Evolutionary conservation across 331 rosid genomes (phyloP), one percentile per base, ranked within the genome.

Genomic region (Dryas integrifolia): DNA sequence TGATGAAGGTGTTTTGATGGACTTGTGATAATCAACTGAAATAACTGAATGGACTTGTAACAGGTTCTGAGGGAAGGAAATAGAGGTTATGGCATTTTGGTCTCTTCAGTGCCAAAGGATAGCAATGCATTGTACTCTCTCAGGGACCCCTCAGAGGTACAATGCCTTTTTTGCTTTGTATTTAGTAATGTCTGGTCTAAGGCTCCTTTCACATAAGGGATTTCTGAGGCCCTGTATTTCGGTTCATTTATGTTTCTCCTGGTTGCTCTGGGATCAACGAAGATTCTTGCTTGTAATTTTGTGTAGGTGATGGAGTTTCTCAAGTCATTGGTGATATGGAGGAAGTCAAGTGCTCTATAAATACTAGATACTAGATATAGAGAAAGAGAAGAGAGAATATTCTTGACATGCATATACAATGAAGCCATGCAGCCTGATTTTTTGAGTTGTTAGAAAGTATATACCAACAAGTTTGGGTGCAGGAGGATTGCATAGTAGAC

Each of bases 241-340:
- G 35, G 35, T 30, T 30, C 35, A 30, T 30, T 1, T 30, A 1
- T 30, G 35, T 30, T 30, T 30, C 35, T 30, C 3, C 35, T 30
- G 3, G 35, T 30, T 30, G 35, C 35, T 30, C 35, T 30, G 35
- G 35, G 35, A 30, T 30, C 35, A 30, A 30, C 35, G 35, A 30
- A 30, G 35, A 30, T 1, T 30, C 35, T 30, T 30, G 35, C 35
- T 7, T 75, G 40, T 26, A 15, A 12, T 40, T 18, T 72, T 72
- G 0, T 76, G 80, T 84, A 94, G 98, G 98, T 95, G 6, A 87
- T 95, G 99, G 88, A 88, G 77, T 95, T 95, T 83, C 98, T 95
- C 58, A 83, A 85, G 82, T 83, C 96, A 52, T 84, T 95, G 79
- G 96, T 84, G 65, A 43, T 73, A 62, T 92, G 92, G 96, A 87